These are phyloP conservation scores for Phlyctochytrium planicorne DNA, from an alignment of 192 early-diverging fungal genomes.

Conservation along the genomic window DNA sequence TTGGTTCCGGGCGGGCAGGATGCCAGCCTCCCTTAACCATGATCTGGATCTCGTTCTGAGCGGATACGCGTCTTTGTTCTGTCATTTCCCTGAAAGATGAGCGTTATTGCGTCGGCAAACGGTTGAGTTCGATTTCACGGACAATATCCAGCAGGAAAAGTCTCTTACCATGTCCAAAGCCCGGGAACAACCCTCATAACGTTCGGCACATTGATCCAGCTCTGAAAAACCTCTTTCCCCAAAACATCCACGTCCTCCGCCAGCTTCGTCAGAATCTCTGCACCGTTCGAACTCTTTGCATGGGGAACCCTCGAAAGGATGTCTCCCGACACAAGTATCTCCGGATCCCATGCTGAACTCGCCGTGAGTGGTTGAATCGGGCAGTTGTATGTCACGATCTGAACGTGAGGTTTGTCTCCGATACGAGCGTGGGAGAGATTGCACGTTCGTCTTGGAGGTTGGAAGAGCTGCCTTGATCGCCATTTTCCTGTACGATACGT, in stretches of 20 bases:
- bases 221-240: background rate
- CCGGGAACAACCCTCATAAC: slow-evolving; percentile 5
- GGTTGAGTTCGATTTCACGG: background rate
- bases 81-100: background rate
- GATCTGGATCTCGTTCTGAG: background rate
- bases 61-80: background rate
- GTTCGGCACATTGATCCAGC: background rate
- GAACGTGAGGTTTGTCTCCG: slow-evolving; percentile 10
- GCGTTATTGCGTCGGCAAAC: background rate
- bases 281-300: background rate
- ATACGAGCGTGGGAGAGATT: slow-evolving; percentile 21
- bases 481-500: slow-evolving; percentile 41
- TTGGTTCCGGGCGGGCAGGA: background rate
- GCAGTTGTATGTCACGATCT: slow-evolving; percentile 1
- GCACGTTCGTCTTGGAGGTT: slow-evolving; percentile 24
- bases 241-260: background rate
- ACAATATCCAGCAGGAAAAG: background rate
- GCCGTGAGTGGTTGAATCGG: background rate
- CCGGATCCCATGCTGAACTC: background rate
- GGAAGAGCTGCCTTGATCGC: slow-evolving; percentile 37
- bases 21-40: background rate
- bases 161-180: slow-evolving; percentile 1
- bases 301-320: background rate
- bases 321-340: background rate
- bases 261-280: background rate